Percentiles rank a stretch among this genome's conserved stretches.
Evolutionary conservation across 495 filamentous ascomycete species (phyloP).

Genomic region (Trichoderma gamsii): DNA sequence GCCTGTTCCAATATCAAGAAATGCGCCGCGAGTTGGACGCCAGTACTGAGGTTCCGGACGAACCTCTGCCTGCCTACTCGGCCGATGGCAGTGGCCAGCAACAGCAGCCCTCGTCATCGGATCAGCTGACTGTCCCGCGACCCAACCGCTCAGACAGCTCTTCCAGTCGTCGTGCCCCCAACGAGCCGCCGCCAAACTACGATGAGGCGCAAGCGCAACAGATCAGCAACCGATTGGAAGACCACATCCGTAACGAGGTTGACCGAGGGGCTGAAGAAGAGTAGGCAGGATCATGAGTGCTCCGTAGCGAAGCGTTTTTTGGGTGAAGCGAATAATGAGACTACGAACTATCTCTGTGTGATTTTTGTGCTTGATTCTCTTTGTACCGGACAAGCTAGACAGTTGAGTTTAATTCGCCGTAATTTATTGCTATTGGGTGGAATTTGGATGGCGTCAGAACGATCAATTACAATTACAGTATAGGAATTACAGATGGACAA

Average conservation of each 20-base stretch:
- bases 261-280: slow-evolving; percentile 26
- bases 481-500: background rate
- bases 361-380: slow-evolving; percentile 9
- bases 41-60: slow-evolving; percentile 54
- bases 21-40: slow-evolving; percentile 48
- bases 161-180: slow-evolving; percentile 42
- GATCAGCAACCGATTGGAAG: slow-evolving; percentile 47
- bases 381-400: background rate
- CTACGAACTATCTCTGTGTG: slow-evolving; percentile 10
- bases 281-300: background rate
- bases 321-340: slow-evolving; percentile 3
- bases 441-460: background rate
- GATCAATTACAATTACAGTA: background rate
- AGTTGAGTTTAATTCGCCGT: background rate
- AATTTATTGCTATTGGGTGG: slow-evolving; percentile 5
- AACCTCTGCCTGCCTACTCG: slow-evolving; percentile 81
- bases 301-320: slow-evolving; percentile 6
- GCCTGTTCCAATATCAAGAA: slow-evolving; percentile 71
- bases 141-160: slow-evolving; percentile 18
- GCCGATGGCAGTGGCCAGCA: slow-evolving; percentile 25
- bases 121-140: slow-evolving; percentile 26
- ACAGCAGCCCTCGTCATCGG: slow-evolving; percentile 22
- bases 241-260: slow-evolving; percentile 40
- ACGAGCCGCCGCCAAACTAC: slow-evolving; percentile 87
- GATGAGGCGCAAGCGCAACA: slow-evolving; percentile 82